Evolutionary conservation across 2,329 filamentous ascomycete species (phyloP).

Genomic region (Cadophora sp.): DNA sequence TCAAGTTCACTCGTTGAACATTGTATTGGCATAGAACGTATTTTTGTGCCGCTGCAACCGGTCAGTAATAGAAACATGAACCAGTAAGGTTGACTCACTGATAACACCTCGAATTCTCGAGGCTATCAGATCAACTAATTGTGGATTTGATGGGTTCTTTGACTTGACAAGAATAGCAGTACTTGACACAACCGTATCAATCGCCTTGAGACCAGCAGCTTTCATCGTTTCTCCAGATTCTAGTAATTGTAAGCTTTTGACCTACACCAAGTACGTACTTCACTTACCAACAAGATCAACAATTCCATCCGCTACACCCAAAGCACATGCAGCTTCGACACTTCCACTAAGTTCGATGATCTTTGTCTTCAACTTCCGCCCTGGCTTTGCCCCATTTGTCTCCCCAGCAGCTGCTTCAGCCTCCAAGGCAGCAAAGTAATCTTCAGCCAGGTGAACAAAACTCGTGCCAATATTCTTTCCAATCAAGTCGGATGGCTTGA

Average conservation of each 20-base stretch:
- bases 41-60: constrained; percentile 73
- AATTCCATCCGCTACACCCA: constrained; percentile 96
- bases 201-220: constrained; percentile 90
- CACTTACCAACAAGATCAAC: constrained; percentile 90
- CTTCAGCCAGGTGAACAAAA: constrained; percentile 83
- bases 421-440: constrained; percentile 86
- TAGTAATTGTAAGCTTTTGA: constrained; percentile 47
- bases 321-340: constrained; percentile 94
- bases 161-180: constrained; percentile 93
- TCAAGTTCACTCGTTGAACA: constrained; percentile 73
- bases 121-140: constrained; percentile 83
- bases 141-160: constrained; percentile 78
- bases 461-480: constrained; percentile 96
- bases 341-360: constrained; percentile 95
- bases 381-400: constrained; percentile 45
- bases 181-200: constrained; percentile 89
- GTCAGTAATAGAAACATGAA: constrained; percentile 27
- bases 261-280: background rate
- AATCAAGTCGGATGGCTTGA: constrained; percentile 76
- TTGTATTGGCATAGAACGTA: constrained; percentile 98
- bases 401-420: constrained; percentile 42
- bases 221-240: constrained; percentile 99
- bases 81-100: constrained; percentile 55
- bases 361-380: constrained; percentile 76
- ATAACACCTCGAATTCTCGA: constrained; percentile 93